Base-by-base conservation (phyloP, 2,329 filamentous ascomycete species). In the Penicillium sp. region DNA sequence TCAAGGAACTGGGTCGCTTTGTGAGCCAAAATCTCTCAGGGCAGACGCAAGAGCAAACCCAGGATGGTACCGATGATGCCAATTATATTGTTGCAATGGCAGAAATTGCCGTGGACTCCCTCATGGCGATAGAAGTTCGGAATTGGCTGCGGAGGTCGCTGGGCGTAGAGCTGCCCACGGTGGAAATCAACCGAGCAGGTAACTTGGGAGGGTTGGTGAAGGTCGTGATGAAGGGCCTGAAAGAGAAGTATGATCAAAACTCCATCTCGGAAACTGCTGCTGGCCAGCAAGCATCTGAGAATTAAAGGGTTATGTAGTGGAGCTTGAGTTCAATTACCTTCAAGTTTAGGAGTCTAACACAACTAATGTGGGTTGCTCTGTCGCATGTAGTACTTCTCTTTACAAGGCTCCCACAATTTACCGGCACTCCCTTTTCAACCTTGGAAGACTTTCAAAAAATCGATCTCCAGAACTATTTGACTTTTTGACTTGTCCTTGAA, bases 101-200 rank as follows among this genome's bases (percentile, higher is more conserved):
- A 1, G 49, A 48, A 10, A 62, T 62, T n/a, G 40, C 50, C 10
- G 61, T 67, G 2, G 68, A 71, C 42, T 69, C 67, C 0, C 53
- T 71, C 9, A 63, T 66, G 57, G 63, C 66, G 1, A 61, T 71
- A 43, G 68, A 70, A 46, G 61, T 70, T 13, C 61, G 66, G 2
- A 67, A 56, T 32, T 69, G 66, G 62, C 54, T 66, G 34, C 59
- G 59, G 4, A 63, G 67, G 1, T 59, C 56, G 24, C 47, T 66
- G 0, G 61, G 53, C 0, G 50, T 69, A 7, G 66, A 70, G 5
- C 55, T 70, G 18, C 57, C 68, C 83, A 77, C 72, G 87, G 53
- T 77, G 85, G 72, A 89, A 85, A 76, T 87, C 16, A 56, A 58
- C 1, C 56, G 58, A 21, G 58, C 61, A 3, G 61, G 54, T 4